Evolutionary conservation across 306 rosid species (phyloP).

Genomic region (Dalbergia cochinchinensis): DNA sequence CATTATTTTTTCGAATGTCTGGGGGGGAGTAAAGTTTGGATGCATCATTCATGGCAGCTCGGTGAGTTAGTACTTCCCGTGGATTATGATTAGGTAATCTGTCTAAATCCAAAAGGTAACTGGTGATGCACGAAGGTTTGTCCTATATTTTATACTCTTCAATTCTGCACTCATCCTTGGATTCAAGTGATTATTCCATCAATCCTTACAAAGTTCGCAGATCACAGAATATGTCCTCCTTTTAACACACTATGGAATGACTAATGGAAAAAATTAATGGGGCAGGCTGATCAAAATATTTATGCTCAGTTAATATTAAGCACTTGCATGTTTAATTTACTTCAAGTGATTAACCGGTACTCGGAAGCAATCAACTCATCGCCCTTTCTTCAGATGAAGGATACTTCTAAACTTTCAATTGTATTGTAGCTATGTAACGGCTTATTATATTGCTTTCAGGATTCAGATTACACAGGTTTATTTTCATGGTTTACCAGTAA

Average conservation of each 20-base stretch:
- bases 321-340: no score
- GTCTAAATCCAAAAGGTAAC: not conserved
- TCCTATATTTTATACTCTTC: not conserved
- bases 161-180: not conserved
- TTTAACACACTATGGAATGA: not conserved
- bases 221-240: not conserved
- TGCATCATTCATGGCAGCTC: not conserved
- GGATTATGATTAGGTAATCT: not conserved
- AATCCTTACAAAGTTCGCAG: not conserved
- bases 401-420: no score
- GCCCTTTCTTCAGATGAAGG: no score
- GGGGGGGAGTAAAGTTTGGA: not conserved
- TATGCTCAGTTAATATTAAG: no score
- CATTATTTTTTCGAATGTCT: conserved; percentile 19
- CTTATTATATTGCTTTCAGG: no score
- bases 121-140: not conserved
- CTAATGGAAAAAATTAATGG: not conserved
- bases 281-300: not conserved
- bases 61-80: not conserved
- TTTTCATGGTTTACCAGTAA: no score
- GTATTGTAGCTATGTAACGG: no score
- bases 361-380: no score
- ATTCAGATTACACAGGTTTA: no score
- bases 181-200: not conserved
- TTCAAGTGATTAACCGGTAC: no score